These are phyloP conservation scores for Panus rudis DNA, from an alignment of 768 basidiomycete species.

Conservation along the genomic window DNA sequence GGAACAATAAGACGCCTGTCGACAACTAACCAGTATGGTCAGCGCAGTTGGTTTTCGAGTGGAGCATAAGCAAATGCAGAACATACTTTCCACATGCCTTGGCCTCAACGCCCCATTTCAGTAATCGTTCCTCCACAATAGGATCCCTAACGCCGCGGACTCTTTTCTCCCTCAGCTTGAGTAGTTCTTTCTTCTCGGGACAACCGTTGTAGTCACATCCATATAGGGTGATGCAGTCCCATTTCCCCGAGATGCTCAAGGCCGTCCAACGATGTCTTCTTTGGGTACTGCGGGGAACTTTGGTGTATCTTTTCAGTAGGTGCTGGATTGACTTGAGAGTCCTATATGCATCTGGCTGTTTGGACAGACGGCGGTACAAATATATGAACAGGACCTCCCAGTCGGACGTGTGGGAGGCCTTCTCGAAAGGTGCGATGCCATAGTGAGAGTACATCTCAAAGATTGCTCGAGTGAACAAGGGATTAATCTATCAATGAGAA, in stretches of 20 bases:
- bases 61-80: neutral
- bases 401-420: conserved; percentile 11
- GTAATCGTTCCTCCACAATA: conserved; percentile 20
- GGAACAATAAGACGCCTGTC: conserved; percentile 19
- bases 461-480: conserved; percentile 17
- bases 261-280: conserved; percentile 18
- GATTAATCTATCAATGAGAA: conserved; percentile 7
- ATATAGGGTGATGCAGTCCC: conserved; percentile 20
- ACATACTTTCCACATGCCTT: conserved; percentile 19
- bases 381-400: conserved; percentile 21
- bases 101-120: conserved; percentile 17
- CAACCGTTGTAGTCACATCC: conserved; percentile 18
- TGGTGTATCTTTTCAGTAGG: conserved; percentile 14
- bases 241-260: conserved; percentile 14
- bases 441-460: conserved; percentile 22
- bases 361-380: conserved; percentile 18
- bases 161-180: conserved; percentile 11
- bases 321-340: conserved; percentile 13
- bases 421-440: conserved; percentile 20
- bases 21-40: conserved; percentile 6
- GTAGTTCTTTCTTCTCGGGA: conserved; percentile 17
- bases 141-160: conserved; percentile 19
- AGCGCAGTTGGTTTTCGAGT: neutral
- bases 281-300: conserved; percentile 15
- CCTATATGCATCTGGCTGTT: conserved; percentile 9